phyloP scores from a whole-genome alignment of 2,329 filamentous ascomycete species.

The Calonectria ilicicola region DNA sequence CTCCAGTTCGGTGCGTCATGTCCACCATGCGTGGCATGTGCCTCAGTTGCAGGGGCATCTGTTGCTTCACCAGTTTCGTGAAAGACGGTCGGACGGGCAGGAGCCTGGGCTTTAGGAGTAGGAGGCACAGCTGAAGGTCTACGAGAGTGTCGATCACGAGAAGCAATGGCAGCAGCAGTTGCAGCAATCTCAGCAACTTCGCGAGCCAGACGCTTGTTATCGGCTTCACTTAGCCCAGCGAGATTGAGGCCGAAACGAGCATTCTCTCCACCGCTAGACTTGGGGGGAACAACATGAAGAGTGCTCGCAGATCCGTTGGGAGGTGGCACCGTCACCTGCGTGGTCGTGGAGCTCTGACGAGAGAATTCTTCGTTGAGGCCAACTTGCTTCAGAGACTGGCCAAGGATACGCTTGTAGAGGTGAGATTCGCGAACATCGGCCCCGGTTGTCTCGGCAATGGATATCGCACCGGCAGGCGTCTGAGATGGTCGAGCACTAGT shows the following conservation, averaged over 20 bases:
- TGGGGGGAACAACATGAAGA: conserved; percentile 83
- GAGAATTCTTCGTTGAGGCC: conserved; percentile 70
- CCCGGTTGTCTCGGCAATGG: conserved; percentile 58
- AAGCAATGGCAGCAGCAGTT: conserved; percentile 88
- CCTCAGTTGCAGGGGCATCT: conserved; percentile 48
- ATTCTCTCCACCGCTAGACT: conserved; percentile 59
- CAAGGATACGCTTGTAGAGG: conserved; percentile 92
- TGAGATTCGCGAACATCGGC: conserved; percentile 87
- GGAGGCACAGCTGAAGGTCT: conserved; percentile 50
- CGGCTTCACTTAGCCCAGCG: conserved; percentile 81
- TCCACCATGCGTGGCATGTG: conserved; percentile 69
- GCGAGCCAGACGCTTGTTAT: conserved; percentile 83
- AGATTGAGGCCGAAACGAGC: conserved; percentile 62
- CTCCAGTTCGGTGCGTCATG: conserved; percentile 99
- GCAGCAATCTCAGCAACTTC: conserved; percentile 95
- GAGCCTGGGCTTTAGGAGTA: conserved; percentile 39
- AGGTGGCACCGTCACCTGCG: conserved; percentile 43
- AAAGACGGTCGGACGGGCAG: conserved; percentile 48
- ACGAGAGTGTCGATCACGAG: conserved; percentile 71
- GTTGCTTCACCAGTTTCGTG: conserved; percentile 33
- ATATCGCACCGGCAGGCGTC: conserved; percentile 44
- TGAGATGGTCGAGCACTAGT: conserved; percentile 51
- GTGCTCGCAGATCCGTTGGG: conserved; percentile 62
- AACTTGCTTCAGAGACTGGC: conserved; percentile 88
- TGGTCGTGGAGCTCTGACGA: conserved; percentile 52